A percentile compares a stretch with the other conserved stretches of the same genome.
phyloP scores from a whole-genome alignment of 2,329 filamentous ascomycete genomes.

The Neopestalotiopsis rosae region DNA sequence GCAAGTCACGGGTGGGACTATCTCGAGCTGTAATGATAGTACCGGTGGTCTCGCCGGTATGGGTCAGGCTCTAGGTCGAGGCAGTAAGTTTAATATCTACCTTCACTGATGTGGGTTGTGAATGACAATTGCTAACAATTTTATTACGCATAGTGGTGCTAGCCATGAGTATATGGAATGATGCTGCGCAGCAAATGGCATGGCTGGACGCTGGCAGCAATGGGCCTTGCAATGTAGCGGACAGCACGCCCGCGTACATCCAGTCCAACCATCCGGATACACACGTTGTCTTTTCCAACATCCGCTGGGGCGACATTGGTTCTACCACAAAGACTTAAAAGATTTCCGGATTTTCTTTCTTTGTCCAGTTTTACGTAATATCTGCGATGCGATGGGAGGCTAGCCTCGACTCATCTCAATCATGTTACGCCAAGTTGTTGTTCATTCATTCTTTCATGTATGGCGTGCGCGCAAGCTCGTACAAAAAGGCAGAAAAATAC shows the following conservation, averaged over 20 bases:
- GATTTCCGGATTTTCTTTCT: no score
- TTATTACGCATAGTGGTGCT: conserved; percentile 43
- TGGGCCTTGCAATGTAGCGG: conserved; percentile 58
- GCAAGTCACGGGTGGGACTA: conserved; percentile 57
- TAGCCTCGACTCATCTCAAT: no score
- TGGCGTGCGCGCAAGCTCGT: no score
- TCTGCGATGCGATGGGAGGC: no score
- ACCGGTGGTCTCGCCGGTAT: conserved; percentile 65
- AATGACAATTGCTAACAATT: not conserved
- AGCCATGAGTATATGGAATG: conserved; percentile 64
- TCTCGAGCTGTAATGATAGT: conserved; percentile 60
- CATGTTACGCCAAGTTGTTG: no score
- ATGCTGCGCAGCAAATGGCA: conserved; percentile 72
- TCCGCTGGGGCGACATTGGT: conserved; percentile 61
- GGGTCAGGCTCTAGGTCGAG: conserved; percentile 46
- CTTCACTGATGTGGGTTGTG: no score
- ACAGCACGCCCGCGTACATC: conserved; percentile 56
- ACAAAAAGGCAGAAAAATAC: no score
- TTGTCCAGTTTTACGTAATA: no score
- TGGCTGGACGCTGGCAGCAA: conserved; percentile 75
- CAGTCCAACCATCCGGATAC: conserved; percentile 52
- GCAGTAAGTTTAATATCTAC: conserved; percentile 15
- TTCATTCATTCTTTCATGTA: no score
- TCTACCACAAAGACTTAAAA: conserved; percentile 48
- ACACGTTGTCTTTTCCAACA: conserved; percentile 63